A percentile compares a stretch with the other conserved stretches of the same genome.
phyloP scores from a whole-genome alignment of 2,329 filamentous ascomycete genomes.

The Xylariaceae sp. region DNA sequence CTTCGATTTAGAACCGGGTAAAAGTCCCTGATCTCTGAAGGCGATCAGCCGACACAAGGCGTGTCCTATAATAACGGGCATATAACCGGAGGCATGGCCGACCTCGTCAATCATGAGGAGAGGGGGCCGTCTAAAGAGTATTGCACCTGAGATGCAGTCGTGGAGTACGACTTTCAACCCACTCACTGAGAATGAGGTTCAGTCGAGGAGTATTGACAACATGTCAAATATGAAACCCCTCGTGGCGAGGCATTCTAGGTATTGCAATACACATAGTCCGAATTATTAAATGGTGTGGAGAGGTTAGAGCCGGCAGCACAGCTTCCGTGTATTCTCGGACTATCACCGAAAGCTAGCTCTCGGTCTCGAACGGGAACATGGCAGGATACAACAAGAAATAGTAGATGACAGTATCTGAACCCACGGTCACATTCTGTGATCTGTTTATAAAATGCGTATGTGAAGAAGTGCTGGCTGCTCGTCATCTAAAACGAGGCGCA shows the following conservation, averaged over 20 bases:
- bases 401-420: not conserved
- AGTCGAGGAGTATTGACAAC: not conserved
- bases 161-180: not conserved
- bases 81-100: not conserved
- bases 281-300: not conserved
- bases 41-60: not conserved
- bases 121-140: too few species aligned
- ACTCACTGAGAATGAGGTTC: not conserved
- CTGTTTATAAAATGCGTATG: not conserved
- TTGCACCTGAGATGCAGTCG: not conserved
- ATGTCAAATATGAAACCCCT: not conserved
- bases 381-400: not conserved
- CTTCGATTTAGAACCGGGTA: not conserved
- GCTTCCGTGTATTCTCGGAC: not conserved
- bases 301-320: not conserved
- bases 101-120: too few species aligned
- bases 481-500: slow-evolving; percentile 21
- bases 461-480: not conserved
- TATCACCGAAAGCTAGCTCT: not conserved
- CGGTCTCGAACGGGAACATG: too few species aligned
- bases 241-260: not conserved
- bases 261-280: not conserved
- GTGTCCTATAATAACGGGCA: not conserved
- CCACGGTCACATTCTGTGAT: not conserved
- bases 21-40: not conserved